Percentiles rank a stretch among this genome's conserved stretches.
phyloP scores from a whole-genome alignment of 768 basidiomycete genomes.

The Mycena galericulata region DNA sequence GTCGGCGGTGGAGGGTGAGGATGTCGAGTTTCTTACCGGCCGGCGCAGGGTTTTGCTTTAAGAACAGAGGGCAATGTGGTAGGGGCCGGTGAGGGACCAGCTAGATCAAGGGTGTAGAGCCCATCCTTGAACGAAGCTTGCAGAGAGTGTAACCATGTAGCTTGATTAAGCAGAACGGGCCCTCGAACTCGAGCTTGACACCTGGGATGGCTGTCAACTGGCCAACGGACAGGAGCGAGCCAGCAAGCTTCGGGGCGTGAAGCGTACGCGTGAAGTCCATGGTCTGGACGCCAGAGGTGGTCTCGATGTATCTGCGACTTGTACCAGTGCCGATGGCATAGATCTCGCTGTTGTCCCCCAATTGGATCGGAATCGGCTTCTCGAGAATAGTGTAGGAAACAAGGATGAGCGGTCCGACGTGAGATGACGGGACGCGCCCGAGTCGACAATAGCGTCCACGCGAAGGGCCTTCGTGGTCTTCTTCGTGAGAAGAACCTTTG shows the following conservation, averaged over 20 bases:
- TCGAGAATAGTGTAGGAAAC: neutral
- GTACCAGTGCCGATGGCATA: neutral
- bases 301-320: neutral
- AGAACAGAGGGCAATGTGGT: neutral
- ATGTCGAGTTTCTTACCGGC: slow-evolving; percentile 6
- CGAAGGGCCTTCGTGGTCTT: neutral
- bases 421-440: slow-evolving; percentile 1
- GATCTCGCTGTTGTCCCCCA: slow-evolving; percentile 10
- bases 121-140: slow-evolving; percentile 1
- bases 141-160: neutral
- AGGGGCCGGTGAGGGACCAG: neutral
- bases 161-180: neutral
- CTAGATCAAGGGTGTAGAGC: slow-evolving; percentile 2
- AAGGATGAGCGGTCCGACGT: neutral
- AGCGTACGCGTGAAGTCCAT: slow-evolving; percentile 5
- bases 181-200: neutral
- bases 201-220: neutral
- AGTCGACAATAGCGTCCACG: neutral
- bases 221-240: neutral
- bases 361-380: slow-evolving; percentile 5
- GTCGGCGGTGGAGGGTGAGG: neutral
- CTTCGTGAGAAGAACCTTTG: slow-evolving; percentile 17
- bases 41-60: neutral
- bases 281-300: neutral
- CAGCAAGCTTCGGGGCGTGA: neutral